phyloP scores from a whole-genome alignment of 495 filamentous ascomycete genomes.

The Neurospora sp. region DNA sequence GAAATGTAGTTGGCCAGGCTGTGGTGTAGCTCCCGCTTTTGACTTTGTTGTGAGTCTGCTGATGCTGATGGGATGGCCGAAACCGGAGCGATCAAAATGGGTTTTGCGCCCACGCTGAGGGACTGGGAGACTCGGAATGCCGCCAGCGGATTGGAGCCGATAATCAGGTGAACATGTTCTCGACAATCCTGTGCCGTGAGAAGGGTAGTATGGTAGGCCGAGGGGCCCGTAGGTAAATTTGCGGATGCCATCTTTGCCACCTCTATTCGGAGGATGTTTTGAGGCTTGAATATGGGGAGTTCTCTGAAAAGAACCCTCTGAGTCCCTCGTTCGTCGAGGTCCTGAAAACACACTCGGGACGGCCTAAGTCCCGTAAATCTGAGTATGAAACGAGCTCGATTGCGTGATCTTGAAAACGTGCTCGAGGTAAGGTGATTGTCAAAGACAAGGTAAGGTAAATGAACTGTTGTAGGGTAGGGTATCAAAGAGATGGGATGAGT shows the following conservation, averaged over 20 bases:
- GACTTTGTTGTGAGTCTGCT: conserved; percentile 13
- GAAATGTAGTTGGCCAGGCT: conserved; percentile 63
- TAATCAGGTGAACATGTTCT: conserved; percentile 71
- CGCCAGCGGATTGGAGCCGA: conserved; percentile 81
- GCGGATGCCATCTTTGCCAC: conserved; percentile 5
- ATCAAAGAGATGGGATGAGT: neutral
- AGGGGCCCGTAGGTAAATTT: neutral
- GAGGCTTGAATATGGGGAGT: neutral
- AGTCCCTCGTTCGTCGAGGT: neutral
- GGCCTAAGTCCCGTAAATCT: neutral
- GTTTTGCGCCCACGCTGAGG: conserved; percentile 74
- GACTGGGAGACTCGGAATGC: conserved; percentile 72
- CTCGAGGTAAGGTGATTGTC: neutral
- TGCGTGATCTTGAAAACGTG: neutral
- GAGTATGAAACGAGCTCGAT: neutral
- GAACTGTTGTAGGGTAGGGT: neutral
- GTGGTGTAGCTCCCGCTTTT: conserved; percentile 46
- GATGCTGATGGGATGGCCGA: conserved; percentile 17
- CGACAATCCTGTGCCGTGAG: conserved; percentile 68
- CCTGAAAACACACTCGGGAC: neutral
- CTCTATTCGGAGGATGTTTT: neutral
- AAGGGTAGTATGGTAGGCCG: conserved; percentile 40
- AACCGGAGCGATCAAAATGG: conserved; percentile 66
- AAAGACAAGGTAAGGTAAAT: neutral
- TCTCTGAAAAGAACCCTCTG: neutral